Evolutionary conservation across 441 rosid species (phyloP).

Genomic region (Populus tomentosa): DNA sequence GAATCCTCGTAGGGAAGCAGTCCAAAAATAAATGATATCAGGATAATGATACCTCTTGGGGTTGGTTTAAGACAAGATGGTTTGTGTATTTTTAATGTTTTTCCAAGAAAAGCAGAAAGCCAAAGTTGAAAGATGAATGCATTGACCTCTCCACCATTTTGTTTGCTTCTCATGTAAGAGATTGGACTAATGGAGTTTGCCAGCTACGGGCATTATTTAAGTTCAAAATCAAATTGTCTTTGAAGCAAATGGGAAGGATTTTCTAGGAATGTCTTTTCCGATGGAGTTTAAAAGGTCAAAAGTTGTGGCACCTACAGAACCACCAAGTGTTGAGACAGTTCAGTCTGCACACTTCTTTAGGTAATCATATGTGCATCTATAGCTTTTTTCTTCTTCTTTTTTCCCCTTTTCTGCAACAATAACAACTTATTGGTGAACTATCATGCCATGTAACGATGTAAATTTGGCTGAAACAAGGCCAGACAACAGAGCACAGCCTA

Average conservation of each 20-base stretch:
- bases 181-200: constrained; percentile 30
- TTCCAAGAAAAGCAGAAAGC: constrained; percentile 15
- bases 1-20: constrained; percentile 27
- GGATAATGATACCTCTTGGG: constrained; percentile 14
- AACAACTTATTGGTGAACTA: no score
- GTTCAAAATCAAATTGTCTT: constrained; percentile 7
- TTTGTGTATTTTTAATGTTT: constrained; percentile 5
- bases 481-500: no score
- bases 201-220: constrained; percentile 34
- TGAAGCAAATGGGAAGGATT: constrained; percentile 10
- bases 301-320: constrained; percentile 18
- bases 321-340: no score
- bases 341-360: no score
- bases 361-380: no score
- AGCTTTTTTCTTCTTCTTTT: no score
- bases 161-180: constrained; percentile 16
- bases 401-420: no score
- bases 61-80: constrained; percentile 1
- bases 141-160: constrained; percentile 38
- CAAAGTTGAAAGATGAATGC: constrained; percentile 24
- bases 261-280: constrained; percentile 33
- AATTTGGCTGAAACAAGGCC: no score
- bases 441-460: no score
- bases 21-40: constrained; percentile 23
- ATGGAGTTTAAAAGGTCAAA: constrained; percentile 30